Percentiles rank a stretch among this genome's conserved stretches.
Conservation (phyloP, 2,329 filamentous ascomycete species). For the Geosmithia putterillii region DNA sequence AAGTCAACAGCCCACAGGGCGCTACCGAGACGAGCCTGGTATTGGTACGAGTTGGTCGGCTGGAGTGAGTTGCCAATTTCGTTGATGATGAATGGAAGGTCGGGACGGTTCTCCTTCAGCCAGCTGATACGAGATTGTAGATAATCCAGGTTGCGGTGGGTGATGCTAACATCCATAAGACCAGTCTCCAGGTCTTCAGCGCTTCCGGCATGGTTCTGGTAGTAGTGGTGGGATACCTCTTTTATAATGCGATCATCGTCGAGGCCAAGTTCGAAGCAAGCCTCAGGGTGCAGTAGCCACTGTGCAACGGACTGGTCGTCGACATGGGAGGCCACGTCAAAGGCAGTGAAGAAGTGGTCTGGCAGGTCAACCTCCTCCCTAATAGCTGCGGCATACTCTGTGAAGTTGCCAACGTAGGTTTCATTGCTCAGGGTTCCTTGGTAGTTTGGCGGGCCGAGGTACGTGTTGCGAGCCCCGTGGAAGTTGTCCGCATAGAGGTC, state of each 20-base stretch:
- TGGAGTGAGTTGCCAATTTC: constrained; percentile 23
- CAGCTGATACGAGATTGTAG: constrained; percentile 16
- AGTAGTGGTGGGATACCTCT: constrained; percentile 23
- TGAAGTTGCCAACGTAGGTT: constrained; percentile 22
- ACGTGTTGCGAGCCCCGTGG: constrained; percentile 7
- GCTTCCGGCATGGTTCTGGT: constrained; percentile 17
- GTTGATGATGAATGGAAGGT: constrained; percentile 18
- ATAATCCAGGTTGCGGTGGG: constrained; percentile 12
- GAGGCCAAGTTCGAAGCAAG: constrained; percentile 12
- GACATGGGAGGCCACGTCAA: constrained; percentile 16
- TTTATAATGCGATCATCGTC: constrained; percentile 16
- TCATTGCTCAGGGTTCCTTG: constrained; percentile 19
- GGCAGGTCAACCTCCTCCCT: constrained; percentile 12
- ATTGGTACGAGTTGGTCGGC: constrained; percentile 15
- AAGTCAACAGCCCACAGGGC: constrained; percentile 23
- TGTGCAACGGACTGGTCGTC: not conserved
- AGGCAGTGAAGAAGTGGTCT: constrained; percentile 19
- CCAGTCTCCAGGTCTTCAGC: constrained; percentile 13
- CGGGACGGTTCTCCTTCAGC: constrained; percentile 15
- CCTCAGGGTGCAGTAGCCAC: constrained; percentile 1
- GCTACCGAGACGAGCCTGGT: constrained; percentile 19
- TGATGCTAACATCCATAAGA: constrained; percentile 12
- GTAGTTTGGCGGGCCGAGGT: constrained; percentile 17
- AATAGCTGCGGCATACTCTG: constrained; percentile 17
- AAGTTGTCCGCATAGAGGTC: constrained; percentile 13